Conservation (phyloP, 371 early-diverging fungal species). For the Mortierella sp. region DNA sequence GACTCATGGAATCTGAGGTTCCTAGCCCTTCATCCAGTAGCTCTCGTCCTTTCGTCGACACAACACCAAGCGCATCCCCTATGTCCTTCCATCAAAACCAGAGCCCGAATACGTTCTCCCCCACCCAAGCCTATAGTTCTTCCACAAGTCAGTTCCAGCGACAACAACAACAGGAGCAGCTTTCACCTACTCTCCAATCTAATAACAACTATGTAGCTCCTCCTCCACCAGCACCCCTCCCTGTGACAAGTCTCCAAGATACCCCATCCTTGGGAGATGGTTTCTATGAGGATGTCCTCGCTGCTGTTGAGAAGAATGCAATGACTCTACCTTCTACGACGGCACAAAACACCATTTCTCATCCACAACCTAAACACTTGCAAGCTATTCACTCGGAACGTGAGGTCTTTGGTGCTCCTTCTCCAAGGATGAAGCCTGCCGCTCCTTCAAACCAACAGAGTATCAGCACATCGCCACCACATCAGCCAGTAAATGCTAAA, state of each 20-base stretch:
- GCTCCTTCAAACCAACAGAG: not conserved
- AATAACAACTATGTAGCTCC: not conserved
- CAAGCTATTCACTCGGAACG: constrained; percentile 19
- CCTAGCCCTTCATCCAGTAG: not conserved
- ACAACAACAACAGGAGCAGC: constrained; percentile 18
- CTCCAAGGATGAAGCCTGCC: constrained; percentile 40
- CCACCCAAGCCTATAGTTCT: constrained; percentile 15
- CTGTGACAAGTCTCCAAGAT: not conserved
- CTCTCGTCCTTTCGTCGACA: not conserved
- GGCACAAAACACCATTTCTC: not conserved
- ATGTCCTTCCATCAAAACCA: not conserved
- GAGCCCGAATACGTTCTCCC: constrained; percentile 16
- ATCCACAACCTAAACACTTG: constrained; percentile 12
- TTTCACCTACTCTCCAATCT: not conserved
- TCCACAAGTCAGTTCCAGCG: constrained; percentile 7
- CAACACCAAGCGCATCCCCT: not conserved
- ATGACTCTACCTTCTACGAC: not conserved
- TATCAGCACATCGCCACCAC: not conserved
- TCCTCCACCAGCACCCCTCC: not conserved
- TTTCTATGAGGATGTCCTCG: constrained; percentile 50
- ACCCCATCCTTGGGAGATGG: constrained; percentile 28
- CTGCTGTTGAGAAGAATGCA: constrained; percentile 32
- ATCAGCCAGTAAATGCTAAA: not conserved
- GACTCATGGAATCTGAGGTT: not conserved
- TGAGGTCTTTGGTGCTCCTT: constrained; percentile 48